Evolutionary conservation across 169 alveolate genomes (phyloP).

Genomic region (Eimeria maxima): DNA sequence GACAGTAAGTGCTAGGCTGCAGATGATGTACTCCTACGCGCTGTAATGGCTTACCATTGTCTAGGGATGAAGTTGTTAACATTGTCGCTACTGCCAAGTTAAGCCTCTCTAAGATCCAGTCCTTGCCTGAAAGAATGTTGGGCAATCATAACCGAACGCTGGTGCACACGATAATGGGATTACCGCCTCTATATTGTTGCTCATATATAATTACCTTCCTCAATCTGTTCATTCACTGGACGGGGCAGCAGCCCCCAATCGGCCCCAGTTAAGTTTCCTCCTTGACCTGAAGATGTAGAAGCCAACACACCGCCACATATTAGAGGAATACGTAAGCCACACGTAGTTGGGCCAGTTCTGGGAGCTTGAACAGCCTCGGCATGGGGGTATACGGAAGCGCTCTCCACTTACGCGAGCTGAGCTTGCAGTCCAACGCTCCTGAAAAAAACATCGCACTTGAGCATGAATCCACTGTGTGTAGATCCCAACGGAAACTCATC

Average conservation of each 20-base stretch:
- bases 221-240: not conserved
- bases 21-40: not conserved
- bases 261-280: not conserved
- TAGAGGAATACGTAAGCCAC: not conserved
- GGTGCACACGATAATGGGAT: not conserved
- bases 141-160: not conserved
- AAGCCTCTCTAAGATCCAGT: constrained; percentile 9
- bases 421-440: constrained; percentile 69
- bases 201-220: constrained; percentile 9
- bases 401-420: constrained; percentile 55
- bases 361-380: not conserved
- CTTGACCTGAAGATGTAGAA: constrained; percentile 22
- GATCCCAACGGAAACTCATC: no score
- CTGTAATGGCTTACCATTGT: not conserved
- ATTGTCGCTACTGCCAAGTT: constrained; percentile 46
- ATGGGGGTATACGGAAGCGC: not conserved
- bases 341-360: no score
- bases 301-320: not conserved
- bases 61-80: constrained; percentile 57
- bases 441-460: not conserved
- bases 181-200: not conserved
- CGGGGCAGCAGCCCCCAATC: constrained; percentile 64
- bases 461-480: not conserved
- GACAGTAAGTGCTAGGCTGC: not conserved
- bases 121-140: constrained; percentile 1